These are phyloP conservation scores for Rhizopus delemar DNA, from an alignment of 371 early-diverging fungal genomes.

Conservation along the genomic window DNA sequence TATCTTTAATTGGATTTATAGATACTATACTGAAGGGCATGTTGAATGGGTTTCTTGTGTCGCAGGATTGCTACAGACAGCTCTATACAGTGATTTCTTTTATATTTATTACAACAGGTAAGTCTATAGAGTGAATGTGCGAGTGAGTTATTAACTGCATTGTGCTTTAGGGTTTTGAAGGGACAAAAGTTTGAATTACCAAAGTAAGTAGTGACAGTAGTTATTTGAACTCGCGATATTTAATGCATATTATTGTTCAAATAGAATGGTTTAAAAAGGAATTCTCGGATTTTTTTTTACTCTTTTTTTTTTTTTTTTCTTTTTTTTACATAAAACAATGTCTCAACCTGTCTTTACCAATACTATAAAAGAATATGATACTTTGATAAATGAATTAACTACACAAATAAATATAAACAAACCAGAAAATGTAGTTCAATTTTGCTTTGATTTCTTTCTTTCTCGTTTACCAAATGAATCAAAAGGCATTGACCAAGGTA, in stretches of 20 bases:
- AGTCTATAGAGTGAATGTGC: slow-evolving; percentile 18
- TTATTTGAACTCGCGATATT: background rate
- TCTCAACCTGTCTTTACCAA: slow-evolving; percentile 5
- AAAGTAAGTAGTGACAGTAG: slow-evolving; percentile 31
- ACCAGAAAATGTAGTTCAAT: slow-evolving; percentile 81
- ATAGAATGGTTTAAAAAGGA: slow-evolving; percentile 6
- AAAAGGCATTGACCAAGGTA: slow-evolving; percentile 46
- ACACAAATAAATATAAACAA: slow-evolving; percentile 23
- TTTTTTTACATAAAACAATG: slow-evolving; percentile 1
- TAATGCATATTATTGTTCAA: background rate
- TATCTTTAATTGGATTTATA: slow-evolving; percentile 94
- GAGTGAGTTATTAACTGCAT: background rate
- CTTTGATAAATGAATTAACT: slow-evolving; percentile 33
- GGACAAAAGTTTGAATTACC: slow-evolving; percentile 84
- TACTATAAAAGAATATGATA: slow-evolving; percentile 25
- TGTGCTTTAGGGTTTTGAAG: slow-evolving; percentile 75
- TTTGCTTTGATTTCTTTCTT: slow-evolving; percentile 84
- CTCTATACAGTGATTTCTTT: slow-evolving; percentile 96
- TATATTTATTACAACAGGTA: slow-evolving; percentile 93
- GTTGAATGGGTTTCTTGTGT: slow-evolving; percentile 77
- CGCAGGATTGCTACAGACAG: slow-evolving; percentile 95
- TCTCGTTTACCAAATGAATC: slow-evolving; percentile 58
- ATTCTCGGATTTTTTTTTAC: slow-evolving; percentile 5
- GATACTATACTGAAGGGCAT: slow-evolving; percentile 73
- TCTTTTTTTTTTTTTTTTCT: slow-evolving; percentile 11